These are phyloP conservation scores for Hymenoscyphus albidus DNA, from an alignment of 2,329 filamentous ascomycete species.

Conservation along the genomic window DNA sequence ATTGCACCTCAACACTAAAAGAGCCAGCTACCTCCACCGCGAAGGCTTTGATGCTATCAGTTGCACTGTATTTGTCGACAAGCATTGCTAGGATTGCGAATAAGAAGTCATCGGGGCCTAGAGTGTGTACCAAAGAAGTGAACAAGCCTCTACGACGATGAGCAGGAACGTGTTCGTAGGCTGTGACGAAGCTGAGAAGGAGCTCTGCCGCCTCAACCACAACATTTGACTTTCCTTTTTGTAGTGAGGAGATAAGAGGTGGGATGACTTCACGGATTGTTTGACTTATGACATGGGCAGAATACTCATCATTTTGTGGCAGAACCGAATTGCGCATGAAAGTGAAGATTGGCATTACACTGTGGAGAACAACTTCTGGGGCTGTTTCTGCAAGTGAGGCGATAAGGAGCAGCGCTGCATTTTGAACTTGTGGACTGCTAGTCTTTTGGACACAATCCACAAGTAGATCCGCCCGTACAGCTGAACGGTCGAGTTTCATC, in stretches of 20 bases:
- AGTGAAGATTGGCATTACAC: slow-evolving; percentile 98
- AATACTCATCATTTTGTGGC: slow-evolving; percentile 93
- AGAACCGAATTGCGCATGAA: slow-evolving; percentile 94
- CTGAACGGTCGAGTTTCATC: slow-evolving; percentile 69
- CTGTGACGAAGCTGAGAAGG: slow-evolving; percentile 91
- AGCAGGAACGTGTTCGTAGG: slow-evolving; percentile 91
- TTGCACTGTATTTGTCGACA: slow-evolving; percentile 81
- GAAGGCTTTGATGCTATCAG: slow-evolving; percentile 70
- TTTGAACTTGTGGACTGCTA: slow-evolving; percentile 89
- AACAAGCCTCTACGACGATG: slow-evolving; percentile 83
- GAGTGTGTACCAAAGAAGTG: slow-evolving; percentile 75
- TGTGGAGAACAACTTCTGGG: slow-evolving; percentile 88
- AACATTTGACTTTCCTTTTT: slow-evolving; percentile 72
- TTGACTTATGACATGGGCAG: slow-evolving; percentile 90
- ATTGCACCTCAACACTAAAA: slow-evolving; percentile 71
- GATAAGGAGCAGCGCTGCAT: slow-evolving; percentile 81
- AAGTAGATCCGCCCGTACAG: slow-evolving; percentile 82
- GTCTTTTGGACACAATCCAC: slow-evolving; percentile 93
- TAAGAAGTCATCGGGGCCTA: slow-evolving; percentile 82
- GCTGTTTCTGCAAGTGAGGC: slow-evolving; percentile 82
- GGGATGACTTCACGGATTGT: slow-evolving; percentile 94
- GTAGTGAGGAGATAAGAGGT: slow-evolving; percentile 79
- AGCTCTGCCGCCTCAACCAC: slow-evolving; percentile 83
- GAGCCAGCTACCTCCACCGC: slow-evolving; percentile 67
- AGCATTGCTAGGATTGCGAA: slow-evolving; percentile 87